phyloP scores from a whole-genome alignment of 2,329 filamentous ascomycete genomes.

The Blastomyces parvus region DNA sequence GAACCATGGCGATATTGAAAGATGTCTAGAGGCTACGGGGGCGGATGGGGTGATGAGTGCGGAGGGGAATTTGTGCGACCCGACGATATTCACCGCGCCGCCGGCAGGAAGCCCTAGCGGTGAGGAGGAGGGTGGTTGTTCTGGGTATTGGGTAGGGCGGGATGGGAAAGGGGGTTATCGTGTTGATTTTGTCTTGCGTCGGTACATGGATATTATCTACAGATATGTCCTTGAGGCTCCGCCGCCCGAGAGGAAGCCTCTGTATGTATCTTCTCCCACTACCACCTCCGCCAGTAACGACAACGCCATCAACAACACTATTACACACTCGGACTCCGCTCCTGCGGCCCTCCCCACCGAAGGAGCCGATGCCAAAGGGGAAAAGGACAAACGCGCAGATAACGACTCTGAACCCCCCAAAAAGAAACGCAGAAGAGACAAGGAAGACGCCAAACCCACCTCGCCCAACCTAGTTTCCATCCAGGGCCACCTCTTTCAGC shows the following conservation, averaged over 20 bases:
- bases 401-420: conserved; percentile 42
- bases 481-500: conserved; percentile 87
- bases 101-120: conserved; percentile 55
- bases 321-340: conserved; percentile 20
- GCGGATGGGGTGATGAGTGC: conserved; percentile 93
- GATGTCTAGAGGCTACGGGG: conserved; percentile 71
- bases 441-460: conserved; percentile 31
- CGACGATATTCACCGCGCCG: conserved; percentile 66
- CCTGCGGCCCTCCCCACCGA: neutral
- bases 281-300: conserved; percentile 17
- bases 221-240: conserved; percentile 61
- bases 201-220: conserved; percentile 87
- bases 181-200: conserved; percentile 74
- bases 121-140: conserved; percentile 40
- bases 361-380: conserved; percentile 17
- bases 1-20: conserved; percentile 64
- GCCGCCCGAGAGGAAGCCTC: conserved; percentile 53
- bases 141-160: conserved; percentile 66
- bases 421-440: conserved; percentile 36
- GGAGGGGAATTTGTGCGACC: conserved; percentile 89
- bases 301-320: conserved; percentile 17
- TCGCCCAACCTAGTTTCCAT: conserved; percentile 65
- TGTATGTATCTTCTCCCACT: conserved; percentile 54
- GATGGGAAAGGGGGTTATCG: conserved; percentile 77
- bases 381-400: conserved; percentile 16